Evolutionary conservation across 306 rosid species (phyloP), one percentile per base, ranked within the genome.

Genomic region (Neltuma alba): DNA sequence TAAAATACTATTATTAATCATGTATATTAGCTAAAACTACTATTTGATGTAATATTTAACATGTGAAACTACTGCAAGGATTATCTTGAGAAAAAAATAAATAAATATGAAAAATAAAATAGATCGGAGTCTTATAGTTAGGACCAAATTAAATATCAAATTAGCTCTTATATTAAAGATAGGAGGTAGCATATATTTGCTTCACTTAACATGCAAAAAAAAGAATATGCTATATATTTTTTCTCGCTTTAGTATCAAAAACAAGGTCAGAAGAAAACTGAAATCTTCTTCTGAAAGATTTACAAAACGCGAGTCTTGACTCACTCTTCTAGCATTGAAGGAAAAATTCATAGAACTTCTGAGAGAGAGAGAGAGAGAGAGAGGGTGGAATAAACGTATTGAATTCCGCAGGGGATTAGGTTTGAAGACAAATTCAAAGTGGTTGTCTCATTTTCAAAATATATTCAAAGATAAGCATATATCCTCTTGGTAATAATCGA

Each of bases 401-500:
- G 33, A 23, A 21, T n/a, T 55, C 30, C 12, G 14, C 30, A 60
- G 67, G 16, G 4, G 14, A 9, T 6, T 20, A 47, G 58, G 2
- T 0, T 34, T 8, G 14, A 64, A 64, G 70, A 64, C 6, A 65
- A 36, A 37, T 31, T 62, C 27, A 64, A 65, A 65, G 71, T 65
- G 45, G 47, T 20, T 65, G 47, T 20, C 37, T n/a, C 47, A 54
- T 21, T 54, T 54, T 20, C 27, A 3, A 33, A 33, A 52, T 23
- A 64, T 37, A 20, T 36, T 65, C 45, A 36, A 65, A 37, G 71
- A 36, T 65, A 9, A 64, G 71, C 37, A 64, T 34, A 64, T 65
- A 65, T 37, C 47, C 71, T 18, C 27, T 65, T 30, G 20, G 47
- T 23, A 47, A 63, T 34, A n/a, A 65, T 65, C 45, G 42, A 36